Conservation (phyloP, 1,284 basidiomycete species). For the Apiotrichum porosum region DNA sequence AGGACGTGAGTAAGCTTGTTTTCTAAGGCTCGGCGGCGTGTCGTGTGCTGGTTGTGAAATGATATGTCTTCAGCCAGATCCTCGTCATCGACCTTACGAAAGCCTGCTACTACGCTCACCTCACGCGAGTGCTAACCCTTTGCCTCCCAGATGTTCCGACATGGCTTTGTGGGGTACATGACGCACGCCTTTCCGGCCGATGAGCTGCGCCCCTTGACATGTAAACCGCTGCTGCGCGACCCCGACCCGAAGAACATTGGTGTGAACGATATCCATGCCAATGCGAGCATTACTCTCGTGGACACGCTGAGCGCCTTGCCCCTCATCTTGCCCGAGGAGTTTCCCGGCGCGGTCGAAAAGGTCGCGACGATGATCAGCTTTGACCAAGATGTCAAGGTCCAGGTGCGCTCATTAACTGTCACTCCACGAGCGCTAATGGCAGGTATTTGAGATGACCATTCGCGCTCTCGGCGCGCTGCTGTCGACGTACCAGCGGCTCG, state of each 20-base stretch:
- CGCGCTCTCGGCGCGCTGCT: constrained; percentile 81
- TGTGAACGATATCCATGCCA: constrained; percentile 71
- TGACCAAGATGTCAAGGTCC: constrained; percentile 53
- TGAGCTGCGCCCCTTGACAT: constrained; percentile 80
- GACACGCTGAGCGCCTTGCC: constrained; percentile 42
- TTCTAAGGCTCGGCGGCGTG: no score
- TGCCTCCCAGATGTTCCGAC: constrained; percentile 35
- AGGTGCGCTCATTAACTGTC: constrained; percentile 58
- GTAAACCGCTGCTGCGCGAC: constrained; percentile 51
- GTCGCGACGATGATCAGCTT: constrained; percentile 32
- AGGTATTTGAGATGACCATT: constrained; percentile 63
- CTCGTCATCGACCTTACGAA: no score
- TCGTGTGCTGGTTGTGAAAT: no score
- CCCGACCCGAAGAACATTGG: constrained; percentile 31
- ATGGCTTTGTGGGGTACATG: constrained; percentile 47
- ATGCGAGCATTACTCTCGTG: constrained; percentile 43
- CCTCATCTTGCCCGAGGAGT: constrained; percentile 34
- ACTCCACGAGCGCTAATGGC: constrained; percentile 48
- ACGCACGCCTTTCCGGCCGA: constrained; percentile 48
- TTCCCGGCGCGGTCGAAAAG: constrained; percentile 31
- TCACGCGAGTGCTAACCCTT: no score
- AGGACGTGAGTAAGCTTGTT: no score
- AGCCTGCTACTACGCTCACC: no score
- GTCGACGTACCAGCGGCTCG: constrained; percentile 72
- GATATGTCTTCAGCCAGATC: no score